Evolutionary conservation across 768 basidiomycete species (phyloP).

Genomic region (Chiua virens): DNA sequence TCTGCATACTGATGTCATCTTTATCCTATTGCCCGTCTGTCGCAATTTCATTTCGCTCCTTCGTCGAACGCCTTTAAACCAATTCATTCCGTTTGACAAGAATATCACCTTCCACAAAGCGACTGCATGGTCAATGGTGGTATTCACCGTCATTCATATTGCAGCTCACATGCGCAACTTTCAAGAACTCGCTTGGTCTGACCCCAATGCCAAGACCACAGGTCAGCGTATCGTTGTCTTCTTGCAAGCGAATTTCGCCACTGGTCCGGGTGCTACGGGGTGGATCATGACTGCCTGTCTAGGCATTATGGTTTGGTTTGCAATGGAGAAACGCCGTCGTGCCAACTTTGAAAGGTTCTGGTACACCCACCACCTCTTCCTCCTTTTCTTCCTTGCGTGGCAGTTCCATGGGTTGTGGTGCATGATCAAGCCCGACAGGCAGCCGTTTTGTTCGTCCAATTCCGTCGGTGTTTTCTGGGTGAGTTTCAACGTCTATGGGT

Average conservation of each 20-base stretch:
- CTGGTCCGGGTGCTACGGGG: constrained; percentile 80
- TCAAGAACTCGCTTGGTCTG: constrained; percentile 57
- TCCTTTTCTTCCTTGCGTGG: constrained; percentile 92
- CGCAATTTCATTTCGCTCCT: constrained; percentile 91
- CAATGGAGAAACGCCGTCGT: constrained; percentile 75
- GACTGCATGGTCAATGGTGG: constrained; percentile 87
- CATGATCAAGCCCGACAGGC: constrained; percentile 90
- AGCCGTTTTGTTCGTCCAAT: constrained; percentile 84
- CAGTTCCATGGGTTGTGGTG: constrained; percentile 97
- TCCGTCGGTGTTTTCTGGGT: constrained; percentile 96
- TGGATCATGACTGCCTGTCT: constrained; percentile 85
- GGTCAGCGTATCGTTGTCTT: constrained; percentile 66
- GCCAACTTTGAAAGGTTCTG: constrained; percentile 87
- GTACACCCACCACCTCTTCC: constrained; percentile 87
- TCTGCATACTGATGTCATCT: constrained; percentile 87
- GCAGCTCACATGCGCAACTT: constrained; percentile 88
- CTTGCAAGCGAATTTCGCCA: constrained; percentile 74
- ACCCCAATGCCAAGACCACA: constrained; percentile 51
- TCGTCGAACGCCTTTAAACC: constrained; percentile 81
- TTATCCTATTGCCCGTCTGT: constrained; percentile 94
- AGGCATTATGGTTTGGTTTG: constrained; percentile 81
- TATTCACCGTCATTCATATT: constrained; percentile 74
- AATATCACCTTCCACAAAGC: constrained; percentile 90
- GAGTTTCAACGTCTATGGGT: constrained; percentile 26
- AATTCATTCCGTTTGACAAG: constrained; percentile 91